Conservation (phyloP, 108 stramenopile genomes). For the Fragilariopsis cylindrus region DNA sequence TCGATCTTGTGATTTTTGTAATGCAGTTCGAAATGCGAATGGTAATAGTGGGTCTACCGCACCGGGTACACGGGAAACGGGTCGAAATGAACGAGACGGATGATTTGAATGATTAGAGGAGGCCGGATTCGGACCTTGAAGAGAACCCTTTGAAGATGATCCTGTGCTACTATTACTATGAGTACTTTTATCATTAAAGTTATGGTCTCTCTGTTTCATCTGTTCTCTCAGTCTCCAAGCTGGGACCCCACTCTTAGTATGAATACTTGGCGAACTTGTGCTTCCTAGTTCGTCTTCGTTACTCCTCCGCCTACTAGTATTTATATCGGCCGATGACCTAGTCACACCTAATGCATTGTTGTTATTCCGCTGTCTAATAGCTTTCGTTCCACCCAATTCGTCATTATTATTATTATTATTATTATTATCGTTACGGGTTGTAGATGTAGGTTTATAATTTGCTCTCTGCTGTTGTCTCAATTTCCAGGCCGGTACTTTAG, state of each 20-base stretch:
- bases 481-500: constrained; percentile 13
- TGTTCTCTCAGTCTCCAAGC: constrained; percentile 38
- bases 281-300: constrained; percentile 1
- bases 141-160: not conserved
- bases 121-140: not conserved
- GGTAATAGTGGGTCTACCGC: constrained; percentile 27
- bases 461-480: constrained; percentile 1
- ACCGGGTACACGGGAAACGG: constrained; percentile 9
- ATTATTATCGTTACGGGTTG: too few species aligned
- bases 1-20: constrained; percentile 17
- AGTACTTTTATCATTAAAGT: not conserved
- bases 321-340: too few species aligned
- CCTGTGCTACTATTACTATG: too few species aligned
- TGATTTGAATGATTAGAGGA: not conserved
- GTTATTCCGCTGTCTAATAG: too few species aligned
- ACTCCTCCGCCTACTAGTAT: not conserved
- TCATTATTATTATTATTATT: not conserved
- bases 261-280: not conserved
- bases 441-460: too few species aligned
- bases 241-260: not conserved
- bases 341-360: too few species aligned
- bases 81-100: constrained; percentile 1
- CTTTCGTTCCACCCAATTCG: not conserved
- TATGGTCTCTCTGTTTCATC: constrained; percentile 20
- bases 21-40: constrained; percentile 33